These are phyloP conservation scores for Podaxis carcinomalis DNA, from an alignment of 768 basidiomycete genomes.

Conservation along the genomic window DNA sequence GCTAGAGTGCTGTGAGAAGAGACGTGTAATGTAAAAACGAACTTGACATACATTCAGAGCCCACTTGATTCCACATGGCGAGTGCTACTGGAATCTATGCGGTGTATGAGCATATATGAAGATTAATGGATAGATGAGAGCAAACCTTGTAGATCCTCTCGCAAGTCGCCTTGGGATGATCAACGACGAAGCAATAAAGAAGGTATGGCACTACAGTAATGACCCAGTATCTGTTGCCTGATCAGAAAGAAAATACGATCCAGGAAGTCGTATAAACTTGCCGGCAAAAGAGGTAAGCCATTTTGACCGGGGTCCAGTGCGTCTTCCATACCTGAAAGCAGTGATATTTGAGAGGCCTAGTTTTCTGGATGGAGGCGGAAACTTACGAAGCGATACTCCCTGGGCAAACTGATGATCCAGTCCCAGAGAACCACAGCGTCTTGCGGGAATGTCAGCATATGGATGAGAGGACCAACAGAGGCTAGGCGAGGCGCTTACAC, in stretches of 20 bases:
- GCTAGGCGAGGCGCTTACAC: slow-evolving; percentile 44
- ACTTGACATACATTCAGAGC: slow-evolving; percentile 59
- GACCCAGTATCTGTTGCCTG: slow-evolving; percentile 67
- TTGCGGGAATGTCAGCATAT: slow-evolving; percentile 33
- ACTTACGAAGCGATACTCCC: slow-evolving; percentile 75
- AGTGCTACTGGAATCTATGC: slow-evolving; percentile 72
- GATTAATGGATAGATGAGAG: slow-evolving; percentile 3
- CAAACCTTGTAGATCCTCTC: slow-evolving; percentile 65
- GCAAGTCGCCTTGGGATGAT: slow-evolving; percentile 63
- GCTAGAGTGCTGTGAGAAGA: slow-evolving; percentile 34
- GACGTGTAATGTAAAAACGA: slow-evolving; percentile 11
- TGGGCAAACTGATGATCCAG: slow-evolving; percentile 74
- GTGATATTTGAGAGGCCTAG: slow-evolving; percentile 16
- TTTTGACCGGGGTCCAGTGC: slow-evolving; percentile 79
- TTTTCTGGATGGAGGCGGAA: slow-evolving; percentile 16
- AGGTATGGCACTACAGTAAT: slow-evolving; percentile 76
- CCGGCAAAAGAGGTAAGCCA: slow-evolving; percentile 84
- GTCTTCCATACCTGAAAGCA: slow-evolving; percentile 69
- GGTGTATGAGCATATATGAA: slow-evolving; percentile 8
- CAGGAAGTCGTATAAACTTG: slow-evolving; percentile 29
- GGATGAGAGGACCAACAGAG: slow-evolving; percentile 24
- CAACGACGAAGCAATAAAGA: slow-evolving; percentile 69
- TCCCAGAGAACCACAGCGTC: slow-evolving; percentile 84
- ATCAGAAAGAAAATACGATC: slow-evolving; percentile 17
- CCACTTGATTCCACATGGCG: slow-evolving; percentile 86